A percentile compares a stretch with the other conserved stretches of the same genome.
These are phyloP conservation scores for Nemania diffusa DNA, from an alignment of 2,329 filamentous ascomycete species.

Conservation along the genomic window DNA sequence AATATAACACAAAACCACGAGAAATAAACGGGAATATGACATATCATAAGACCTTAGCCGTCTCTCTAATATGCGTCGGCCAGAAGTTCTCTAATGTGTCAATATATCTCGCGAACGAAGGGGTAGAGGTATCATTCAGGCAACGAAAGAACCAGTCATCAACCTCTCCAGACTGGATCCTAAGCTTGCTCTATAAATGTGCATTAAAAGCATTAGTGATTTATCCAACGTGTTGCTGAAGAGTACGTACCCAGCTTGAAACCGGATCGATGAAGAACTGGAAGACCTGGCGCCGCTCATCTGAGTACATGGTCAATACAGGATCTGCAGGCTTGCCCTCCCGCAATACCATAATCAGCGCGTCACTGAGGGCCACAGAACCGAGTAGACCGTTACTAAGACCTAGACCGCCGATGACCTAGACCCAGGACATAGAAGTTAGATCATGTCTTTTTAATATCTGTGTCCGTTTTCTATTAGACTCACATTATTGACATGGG, in stretches of 20 bases:
- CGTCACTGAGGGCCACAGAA: constrained; percentile 3
- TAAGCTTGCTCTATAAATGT: background rate
- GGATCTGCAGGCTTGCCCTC: background rate
- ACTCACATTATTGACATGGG: constrained; percentile 6
- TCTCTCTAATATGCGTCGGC: background rate
- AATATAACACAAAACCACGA: no score
- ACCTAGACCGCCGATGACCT: constrained; percentile 1
- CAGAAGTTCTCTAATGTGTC: constrained; percentile 1
- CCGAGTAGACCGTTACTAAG: background rate
- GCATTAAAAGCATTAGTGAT: background rate
- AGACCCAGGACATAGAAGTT: background rate
- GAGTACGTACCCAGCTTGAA: background rate
- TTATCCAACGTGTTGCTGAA: background rate
- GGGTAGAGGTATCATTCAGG: background rate
- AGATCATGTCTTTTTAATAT: background rate
- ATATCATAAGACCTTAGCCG: background rate
- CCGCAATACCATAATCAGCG: background rate
- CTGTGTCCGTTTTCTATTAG: background rate
- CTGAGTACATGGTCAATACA: background rate
- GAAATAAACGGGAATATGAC: background rate
- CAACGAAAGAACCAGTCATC: constrained; percentile 5
- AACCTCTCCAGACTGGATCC: background rate
- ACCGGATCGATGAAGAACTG: background rate
- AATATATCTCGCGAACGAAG: constrained; percentile 2
- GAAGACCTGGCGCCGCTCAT: constrained; percentile 4